Conservation (phyloP, 441 rosid genomes). For the Arabidopsis lyrata region DNA sequence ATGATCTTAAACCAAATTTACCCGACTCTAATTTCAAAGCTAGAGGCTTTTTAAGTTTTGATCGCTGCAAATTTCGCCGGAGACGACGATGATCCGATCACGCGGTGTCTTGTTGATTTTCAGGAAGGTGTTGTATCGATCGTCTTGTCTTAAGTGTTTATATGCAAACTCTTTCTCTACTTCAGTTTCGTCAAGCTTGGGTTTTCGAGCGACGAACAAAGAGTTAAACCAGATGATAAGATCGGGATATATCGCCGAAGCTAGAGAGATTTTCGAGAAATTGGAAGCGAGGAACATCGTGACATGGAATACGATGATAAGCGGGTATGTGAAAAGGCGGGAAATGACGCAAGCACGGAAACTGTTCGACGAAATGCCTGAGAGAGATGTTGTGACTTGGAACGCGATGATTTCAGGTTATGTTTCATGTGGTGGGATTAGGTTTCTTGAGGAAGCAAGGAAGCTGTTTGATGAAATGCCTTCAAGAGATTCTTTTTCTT, state of each 20-base stretch:
- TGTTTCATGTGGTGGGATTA: conserved; percentile 53
- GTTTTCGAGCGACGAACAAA: conserved; percentile 49
- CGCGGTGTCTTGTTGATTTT: not conserved
- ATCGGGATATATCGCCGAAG: conserved; percentile 54
- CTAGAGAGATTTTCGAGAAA: conserved; percentile 57
- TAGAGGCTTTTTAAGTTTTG: not conserved
- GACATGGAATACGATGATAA: conserved; percentile 74
- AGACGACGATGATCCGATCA: conserved; percentile 38
- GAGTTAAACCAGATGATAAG: conserved; percentile 54
- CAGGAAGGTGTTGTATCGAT: not conserved
- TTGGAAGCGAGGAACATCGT: conserved; percentile 48
- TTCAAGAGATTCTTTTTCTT: conserved; percentile 58
- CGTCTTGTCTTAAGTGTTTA: not conserved
- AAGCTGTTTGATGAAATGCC: conserved; percentile 66
- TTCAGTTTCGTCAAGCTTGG: conserved; percentile 31
- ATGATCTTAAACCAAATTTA: not conserved
- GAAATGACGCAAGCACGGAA: conserved; percentile 59
- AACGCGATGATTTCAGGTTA: conserved; percentile 73
- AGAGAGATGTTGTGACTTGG: conserved; percentile 65
- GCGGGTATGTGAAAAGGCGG: conserved; percentile 60
- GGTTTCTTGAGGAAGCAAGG: conserved; percentile 60
- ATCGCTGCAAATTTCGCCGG: conserved; percentile 21
- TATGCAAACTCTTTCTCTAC: conserved; percentile 17
- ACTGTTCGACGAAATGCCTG: conserved; percentile 73
- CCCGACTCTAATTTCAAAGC: not conserved